phyloP scores from a whole-genome alignment of 768 basidiomycete species.

The Tricholoma matsutake region DNA sequence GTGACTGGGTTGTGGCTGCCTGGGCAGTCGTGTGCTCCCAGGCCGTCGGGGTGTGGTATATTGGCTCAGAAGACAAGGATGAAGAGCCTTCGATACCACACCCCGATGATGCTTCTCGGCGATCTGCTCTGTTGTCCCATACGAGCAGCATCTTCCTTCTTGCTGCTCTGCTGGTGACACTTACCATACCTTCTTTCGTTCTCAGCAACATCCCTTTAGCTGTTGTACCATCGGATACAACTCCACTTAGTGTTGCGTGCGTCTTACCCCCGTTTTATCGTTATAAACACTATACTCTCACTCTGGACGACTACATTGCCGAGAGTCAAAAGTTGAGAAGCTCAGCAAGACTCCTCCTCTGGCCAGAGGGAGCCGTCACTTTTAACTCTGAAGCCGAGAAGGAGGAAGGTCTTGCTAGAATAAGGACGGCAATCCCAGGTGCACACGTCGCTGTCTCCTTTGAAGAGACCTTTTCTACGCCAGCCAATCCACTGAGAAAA shows the following conservation, averaged over 20 bases:
- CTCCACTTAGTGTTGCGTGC: constrained; percentile 64
- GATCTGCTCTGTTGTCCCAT: constrained; percentile 13
- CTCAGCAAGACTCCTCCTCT: constrained; percentile 58
- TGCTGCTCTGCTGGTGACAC: constrained; percentile 35
- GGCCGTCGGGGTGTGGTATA: constrained; percentile 51
- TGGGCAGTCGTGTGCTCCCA: constrained; percentile 71
- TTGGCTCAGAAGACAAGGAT: constrained; percentile 35
- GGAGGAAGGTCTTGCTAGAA: constrained; percentile 41
- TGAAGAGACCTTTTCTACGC: constrained; percentile 51
- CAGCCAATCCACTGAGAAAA: constrained; percentile 35
- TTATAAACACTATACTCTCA: constrained; percentile 38
- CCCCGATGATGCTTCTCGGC: constrained; percentile 11
- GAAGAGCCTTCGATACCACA: constrained; percentile 14
- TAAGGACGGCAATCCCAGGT: constrained; percentile 35
- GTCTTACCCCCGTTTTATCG: constrained; percentile 51
- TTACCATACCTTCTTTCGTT: constrained; percentile 58
- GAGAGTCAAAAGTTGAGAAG: constrained; percentile 48
- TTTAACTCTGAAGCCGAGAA: constrained; percentile 55
- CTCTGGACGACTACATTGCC: constrained; percentile 56
- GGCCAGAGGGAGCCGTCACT: constrained; percentile 78
- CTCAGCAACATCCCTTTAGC: constrained; percentile 37
- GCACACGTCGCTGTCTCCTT: constrained; percentile 70
- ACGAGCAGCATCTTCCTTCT: constrained; percentile 33
- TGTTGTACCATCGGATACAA: constrained; percentile 38
- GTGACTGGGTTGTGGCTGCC: constrained; percentile 74